These are phyloP conservation scores for Nidula microcarpa DNA, from an alignment of 768 basidiomycete genomes.

Conservation along the genomic window DNA sequence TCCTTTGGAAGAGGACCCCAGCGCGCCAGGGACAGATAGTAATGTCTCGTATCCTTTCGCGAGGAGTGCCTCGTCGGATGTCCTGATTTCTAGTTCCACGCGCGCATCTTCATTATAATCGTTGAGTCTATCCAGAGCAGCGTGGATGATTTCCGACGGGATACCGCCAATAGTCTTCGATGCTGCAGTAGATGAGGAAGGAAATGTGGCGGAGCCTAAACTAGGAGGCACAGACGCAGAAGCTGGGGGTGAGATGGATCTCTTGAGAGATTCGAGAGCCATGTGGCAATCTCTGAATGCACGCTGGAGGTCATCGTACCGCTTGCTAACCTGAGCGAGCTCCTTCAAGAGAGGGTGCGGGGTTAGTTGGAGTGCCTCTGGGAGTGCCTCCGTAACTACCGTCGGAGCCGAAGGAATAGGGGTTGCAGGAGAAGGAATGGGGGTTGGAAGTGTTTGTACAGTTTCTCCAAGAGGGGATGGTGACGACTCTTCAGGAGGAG, in stretches of 20 bases:
- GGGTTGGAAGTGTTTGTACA: neutral
- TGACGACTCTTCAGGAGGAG: too few species aligned
- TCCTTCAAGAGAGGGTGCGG: conserved; percentile 40
- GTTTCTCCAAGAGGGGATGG: too few species aligned
- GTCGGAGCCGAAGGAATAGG: neutral
- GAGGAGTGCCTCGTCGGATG: conserved; percentile 68
- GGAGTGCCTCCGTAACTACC: neutral
- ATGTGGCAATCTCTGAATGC: conserved; percentile 69
- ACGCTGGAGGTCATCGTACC: conserved; percentile 60
- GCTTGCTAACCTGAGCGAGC: conserved; percentile 39
- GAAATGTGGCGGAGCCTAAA: neutral
- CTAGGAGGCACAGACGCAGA: conserved; percentile 9
- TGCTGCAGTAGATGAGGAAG: neutral
- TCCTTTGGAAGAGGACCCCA: conserved; percentile 13
- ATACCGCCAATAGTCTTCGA: conserved; percentile 6
- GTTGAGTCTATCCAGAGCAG: conserved; percentile 57
- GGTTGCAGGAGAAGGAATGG: neutral
- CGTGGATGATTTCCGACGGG: conserved; percentile 35
- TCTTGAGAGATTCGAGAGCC: conserved; percentile 57
- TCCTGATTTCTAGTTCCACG: conserved; percentile 78
- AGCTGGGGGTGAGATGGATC: conserved; percentile 16
- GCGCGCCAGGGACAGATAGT: conserved; percentile 54
- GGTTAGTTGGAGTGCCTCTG: conserved; percentile 1
- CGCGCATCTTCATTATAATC: conserved; percentile 78
- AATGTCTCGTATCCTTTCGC: conserved; percentile 66